phyloP scores from a whole-genome alignment of 2,329 filamentous ascomycete genomes.

The Thermoascus crustaceus region DNA sequence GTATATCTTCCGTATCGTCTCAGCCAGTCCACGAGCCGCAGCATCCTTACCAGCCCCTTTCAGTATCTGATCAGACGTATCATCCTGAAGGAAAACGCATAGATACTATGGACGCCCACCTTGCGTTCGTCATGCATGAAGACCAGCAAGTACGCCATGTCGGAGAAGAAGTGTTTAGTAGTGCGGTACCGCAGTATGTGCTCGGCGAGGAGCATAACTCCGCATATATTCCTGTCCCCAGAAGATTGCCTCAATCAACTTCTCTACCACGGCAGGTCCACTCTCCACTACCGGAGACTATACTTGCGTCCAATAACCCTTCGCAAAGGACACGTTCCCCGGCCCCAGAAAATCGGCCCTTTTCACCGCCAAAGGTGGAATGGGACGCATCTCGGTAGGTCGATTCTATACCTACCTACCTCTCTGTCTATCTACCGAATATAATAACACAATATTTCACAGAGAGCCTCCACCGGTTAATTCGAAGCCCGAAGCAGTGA shows the following conservation, averaged over 20 bases:
- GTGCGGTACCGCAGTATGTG: slow-evolving; percentile 38
- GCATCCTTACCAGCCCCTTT: not conserved
- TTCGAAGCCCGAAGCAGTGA: slow-evolving; percentile 74
- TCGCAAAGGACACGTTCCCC: slow-evolving; percentile 30
- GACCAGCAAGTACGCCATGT: no score
- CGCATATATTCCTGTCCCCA: slow-evolving; percentile 19
- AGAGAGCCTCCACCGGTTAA: slow-evolving; percentile 55
- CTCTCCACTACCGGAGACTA: slow-evolving; percentile 31
- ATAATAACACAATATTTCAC: slow-evolving; percentile 13
- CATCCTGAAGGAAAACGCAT: slow-evolving; percentile 1
- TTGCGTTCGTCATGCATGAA: no score
- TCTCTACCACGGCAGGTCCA: slow-evolving; percentile 12
- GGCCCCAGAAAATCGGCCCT: slow-evolving; percentile 33
- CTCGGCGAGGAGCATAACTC: slow-evolving; percentile 37
- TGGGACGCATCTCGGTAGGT: slow-evolving; percentile 57
- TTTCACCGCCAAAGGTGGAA: slow-evolving; percentile 50
- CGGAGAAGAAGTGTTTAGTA: slow-evolving; percentile 13
- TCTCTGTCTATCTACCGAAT: not conserved
- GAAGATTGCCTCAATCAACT: slow-evolving; percentile 1
- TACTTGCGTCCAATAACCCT: slow-evolving; percentile 35
- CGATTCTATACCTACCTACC: no score
- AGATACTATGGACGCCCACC: no score
- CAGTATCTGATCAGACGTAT: not conserved
- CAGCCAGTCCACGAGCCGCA: no score
- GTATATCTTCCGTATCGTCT: not conserved